Evolutionary conservation across 352 stramenopile genomes (phyloP).

Genomic region (Globisporangium iwayamae): DNA sequence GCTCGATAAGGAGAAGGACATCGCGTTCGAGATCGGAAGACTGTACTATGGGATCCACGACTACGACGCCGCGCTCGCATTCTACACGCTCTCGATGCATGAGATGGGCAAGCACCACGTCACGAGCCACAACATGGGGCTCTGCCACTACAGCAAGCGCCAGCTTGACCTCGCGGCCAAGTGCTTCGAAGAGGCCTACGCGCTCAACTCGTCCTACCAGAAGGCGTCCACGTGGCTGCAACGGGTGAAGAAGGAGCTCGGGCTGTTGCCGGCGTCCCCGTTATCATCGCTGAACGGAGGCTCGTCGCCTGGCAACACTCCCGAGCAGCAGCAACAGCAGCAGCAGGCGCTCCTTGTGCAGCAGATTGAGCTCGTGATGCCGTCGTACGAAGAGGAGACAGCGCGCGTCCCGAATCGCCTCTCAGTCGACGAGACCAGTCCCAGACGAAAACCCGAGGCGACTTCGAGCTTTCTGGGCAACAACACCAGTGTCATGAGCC

Average conservation of each 20-base stretch:
- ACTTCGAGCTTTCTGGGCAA: neutral
- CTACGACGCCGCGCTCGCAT: constrained; percentile 87
- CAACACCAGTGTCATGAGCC: neutral
- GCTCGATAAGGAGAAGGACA: constrained; percentile 92
- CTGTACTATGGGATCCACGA: constrained; percentile 93
- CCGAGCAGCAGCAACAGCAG: constrained; percentile 5
- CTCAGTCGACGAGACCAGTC: constrained; percentile 12
- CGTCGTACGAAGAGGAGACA: constrained; percentile 43
- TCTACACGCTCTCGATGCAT: constrained; percentile 83
- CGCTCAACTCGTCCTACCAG: constrained; percentile 66
- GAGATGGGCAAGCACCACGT: constrained; percentile 94
- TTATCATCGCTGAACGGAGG: neutral
- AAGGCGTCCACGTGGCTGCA: constrained; percentile 83
- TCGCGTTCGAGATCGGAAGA: constrained; percentile 87
- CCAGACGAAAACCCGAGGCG: constrained; percentile 1
- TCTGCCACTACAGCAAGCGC: constrained; percentile 92
- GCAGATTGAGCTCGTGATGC: constrained; percentile 53
- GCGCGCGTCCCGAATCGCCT: constrained; percentile 15
- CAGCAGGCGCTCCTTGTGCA: constrained; percentile 34
- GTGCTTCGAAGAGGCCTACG: constrained; percentile 71
- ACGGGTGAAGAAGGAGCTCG: constrained; percentile 64
- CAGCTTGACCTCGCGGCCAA: constrained; percentile 54
- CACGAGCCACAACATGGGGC: constrained; percentile 94
- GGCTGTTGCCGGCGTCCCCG: neutral
- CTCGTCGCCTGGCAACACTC: neutral